phyloP scores from a whole-genome alignment of 768 basidiomycete genomes.

The Lactarius indigo region DNA sequence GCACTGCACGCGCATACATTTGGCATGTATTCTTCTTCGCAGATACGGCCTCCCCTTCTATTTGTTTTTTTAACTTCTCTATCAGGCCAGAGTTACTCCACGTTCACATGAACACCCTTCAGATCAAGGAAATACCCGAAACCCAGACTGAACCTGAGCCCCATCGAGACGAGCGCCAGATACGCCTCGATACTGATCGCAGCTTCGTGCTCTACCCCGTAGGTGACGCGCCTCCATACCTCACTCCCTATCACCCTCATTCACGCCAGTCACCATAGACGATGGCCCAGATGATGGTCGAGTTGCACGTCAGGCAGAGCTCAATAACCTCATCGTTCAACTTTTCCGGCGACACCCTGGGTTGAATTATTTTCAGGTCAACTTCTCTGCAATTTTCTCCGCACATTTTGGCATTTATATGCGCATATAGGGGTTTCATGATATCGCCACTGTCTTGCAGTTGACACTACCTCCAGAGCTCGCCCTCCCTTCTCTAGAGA shows the following conservation, averaged over 20 bases:
- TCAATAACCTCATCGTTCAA: slow-evolving; percentile 70
- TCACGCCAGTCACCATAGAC: slow-evolving; percentile 5
- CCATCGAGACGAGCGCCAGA: slow-evolving; percentile 84
- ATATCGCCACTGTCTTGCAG: slow-evolving; percentile 82
- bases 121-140: neutral
- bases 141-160: slow-evolving; percentile 20
- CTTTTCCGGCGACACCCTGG: slow-evolving; percentile 70
- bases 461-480: slow-evolving; percentile 64
- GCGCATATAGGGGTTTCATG: slow-evolving; percentile 77
- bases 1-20: slow-evolving; percentile 47
- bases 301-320: slow-evolving; percentile 56
- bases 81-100: slow-evolving; percentile 40
- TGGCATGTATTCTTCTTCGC: slow-evolving; percentile 43
- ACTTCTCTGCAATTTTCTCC: slow-evolving; percentile 10
- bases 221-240: slow-evolving; percentile 38
- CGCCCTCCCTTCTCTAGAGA: slow-evolving; percentile 59
- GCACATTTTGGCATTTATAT: neutral
- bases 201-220: slow-evolving; percentile 92
- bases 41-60: slow-evolving; percentile 17
- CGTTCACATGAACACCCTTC: slow-evolving; percentile 26
- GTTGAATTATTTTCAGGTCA: slow-evolving; percentile 81
- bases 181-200: slow-evolving; percentile 83
- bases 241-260: slow-evolving; percentile 7
- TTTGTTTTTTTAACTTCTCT: slow-evolving; percentile 28
- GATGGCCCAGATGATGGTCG: slow-evolving; percentile 35